A percentile compares a stretch with the other conserved stretches of the same genome.
Conservation (phyloP, 2,329 filamentous ascomycete species). For the Paraphaeosphaeria sporulosa region DNA sequence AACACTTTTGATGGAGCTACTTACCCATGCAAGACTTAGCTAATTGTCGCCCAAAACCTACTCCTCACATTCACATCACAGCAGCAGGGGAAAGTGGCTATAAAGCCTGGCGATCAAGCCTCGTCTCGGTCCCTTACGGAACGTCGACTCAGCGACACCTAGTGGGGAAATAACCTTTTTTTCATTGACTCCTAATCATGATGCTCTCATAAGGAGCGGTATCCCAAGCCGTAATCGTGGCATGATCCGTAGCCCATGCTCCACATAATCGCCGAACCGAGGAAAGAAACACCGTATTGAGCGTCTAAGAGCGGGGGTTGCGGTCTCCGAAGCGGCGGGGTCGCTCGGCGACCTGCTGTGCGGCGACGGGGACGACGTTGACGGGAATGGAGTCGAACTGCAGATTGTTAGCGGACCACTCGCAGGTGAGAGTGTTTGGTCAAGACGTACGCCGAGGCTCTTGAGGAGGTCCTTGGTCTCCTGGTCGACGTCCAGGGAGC, state of each 20-base stretch:
- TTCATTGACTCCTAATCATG: conserved; percentile 74
- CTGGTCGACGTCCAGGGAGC: conserved; percentile 91
- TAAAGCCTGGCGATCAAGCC: conserved; percentile 97
- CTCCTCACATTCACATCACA: conserved; percentile 17
- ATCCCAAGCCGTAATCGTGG: conserved; percentile 90
- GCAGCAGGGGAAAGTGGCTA: conserved; percentile 68
- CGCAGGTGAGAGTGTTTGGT: not conserved
- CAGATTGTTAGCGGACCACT: conserved; percentile 19
- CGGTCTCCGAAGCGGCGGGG: conserved; percentile 79
- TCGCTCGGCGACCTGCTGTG: conserved; percentile 86
- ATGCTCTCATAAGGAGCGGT: conserved; percentile 62
- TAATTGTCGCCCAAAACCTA: not conserved
- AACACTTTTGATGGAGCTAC: not conserved
- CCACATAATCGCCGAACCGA: conserved; percentile 45
- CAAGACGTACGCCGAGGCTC: conserved; percentile 88
- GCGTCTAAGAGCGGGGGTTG: conserved; percentile 45
- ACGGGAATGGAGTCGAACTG: conserved; percentile 98
- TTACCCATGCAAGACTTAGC: not conserved
- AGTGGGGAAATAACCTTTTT: conserved; percentile 54
- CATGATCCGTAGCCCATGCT: conserved; percentile 96
- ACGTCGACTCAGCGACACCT: conserved; percentile 87
- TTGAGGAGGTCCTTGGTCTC: conserved; percentile 99
- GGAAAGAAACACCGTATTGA: conserved; percentile 59
- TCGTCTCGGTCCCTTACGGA: conserved; percentile 65
- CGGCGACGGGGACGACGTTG: conserved; percentile 90